These are phyloP conservation scores for Ramichloridium luteum DNA, from an alignment of 2,329 filamentous ascomycete genomes.

Conservation along the genomic window DNA sequence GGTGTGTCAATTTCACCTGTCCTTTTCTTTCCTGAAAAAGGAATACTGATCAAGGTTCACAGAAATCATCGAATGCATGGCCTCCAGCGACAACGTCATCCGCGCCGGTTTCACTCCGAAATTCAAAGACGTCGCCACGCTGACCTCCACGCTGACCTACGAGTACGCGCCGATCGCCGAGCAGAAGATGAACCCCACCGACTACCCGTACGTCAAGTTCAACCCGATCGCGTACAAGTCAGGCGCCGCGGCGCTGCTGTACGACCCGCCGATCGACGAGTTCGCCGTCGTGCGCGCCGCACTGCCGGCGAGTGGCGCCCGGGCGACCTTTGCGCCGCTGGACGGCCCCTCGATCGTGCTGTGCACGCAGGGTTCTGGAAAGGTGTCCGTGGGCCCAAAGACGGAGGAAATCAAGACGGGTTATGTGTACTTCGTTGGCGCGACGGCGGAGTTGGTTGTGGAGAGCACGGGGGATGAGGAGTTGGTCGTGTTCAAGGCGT, in stretches of 20 bases:
- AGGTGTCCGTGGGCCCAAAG: conserved; percentile 74
- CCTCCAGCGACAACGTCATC: conserved; percentile 95
- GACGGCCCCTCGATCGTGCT: conserved; percentile 87
- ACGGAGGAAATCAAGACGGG: conserved; percentile 50
- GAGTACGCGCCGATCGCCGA: conserved; percentile 86
- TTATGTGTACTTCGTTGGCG: conserved; percentile 55
- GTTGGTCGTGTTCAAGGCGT: conserved; percentile 73
- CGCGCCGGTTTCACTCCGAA: conserved; percentile 96
- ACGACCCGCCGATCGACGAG: conserved; percentile 93
- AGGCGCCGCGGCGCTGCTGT: conserved; percentile 59
- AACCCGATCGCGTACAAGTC: conserved; percentile 74
- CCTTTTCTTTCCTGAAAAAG: not conserved
- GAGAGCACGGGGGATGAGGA: conserved; percentile 56
- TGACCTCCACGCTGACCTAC: conserved; percentile 89
- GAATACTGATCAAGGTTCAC: conserved; percentile 1
- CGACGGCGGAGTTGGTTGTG: conserved; percentile 70
- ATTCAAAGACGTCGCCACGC: conserved; percentile 87
- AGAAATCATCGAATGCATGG: conserved; percentile 99
- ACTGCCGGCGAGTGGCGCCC: conserved; percentile 57
- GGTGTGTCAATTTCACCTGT: conserved; percentile 21
- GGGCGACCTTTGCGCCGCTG: conserved; percentile 78
- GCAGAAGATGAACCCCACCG: conserved; percentile 79
- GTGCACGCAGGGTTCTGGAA: conserved; percentile 72
- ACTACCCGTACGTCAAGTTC: conserved; percentile 76
- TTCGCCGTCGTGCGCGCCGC: conserved; percentile 79